These are phyloP conservation scores for Tephrocybe sp. DNA, from an alignment of 768 basidiomycete genomes.

Conservation along the genomic window DNA sequence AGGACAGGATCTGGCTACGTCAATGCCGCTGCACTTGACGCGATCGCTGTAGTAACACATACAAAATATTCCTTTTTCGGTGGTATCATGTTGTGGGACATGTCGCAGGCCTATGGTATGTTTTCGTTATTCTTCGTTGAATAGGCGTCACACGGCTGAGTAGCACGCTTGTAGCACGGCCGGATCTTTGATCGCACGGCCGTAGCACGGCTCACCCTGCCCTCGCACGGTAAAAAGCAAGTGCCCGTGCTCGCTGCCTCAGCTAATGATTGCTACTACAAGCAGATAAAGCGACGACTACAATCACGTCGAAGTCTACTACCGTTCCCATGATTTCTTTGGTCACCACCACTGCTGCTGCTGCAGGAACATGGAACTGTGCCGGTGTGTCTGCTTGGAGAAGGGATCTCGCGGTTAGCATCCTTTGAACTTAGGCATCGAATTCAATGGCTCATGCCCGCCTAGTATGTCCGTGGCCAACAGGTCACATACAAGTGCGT, in stretches of 20 bases:
- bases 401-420: constrained; percentile 36
- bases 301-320: constrained; percentile 21
- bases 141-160: too few species aligned
- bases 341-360: constrained; percentile 9
- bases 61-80: constrained; percentile 56
- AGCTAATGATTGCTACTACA: constrained; percentile 43
- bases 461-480: constrained; percentile 43
- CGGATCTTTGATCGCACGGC: too few species aligned
- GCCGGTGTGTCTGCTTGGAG: constrained; percentile 42
- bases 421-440: background rate
- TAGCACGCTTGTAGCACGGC: too few species aligned
- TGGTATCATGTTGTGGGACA: constrained; percentile 47
- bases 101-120: constrained; percentile 39
- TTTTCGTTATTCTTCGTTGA: too few species aligned
- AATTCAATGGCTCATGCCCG: background rate
- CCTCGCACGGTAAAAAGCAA: too few species aligned
- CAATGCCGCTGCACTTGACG: constrained; percentile 40
- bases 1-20: constrained; percentile 59
- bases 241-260: too few species aligned
- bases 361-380: constrained; percentile 32
- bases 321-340: constrained; percentile 6
- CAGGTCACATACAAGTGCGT: constrained; percentile 39
- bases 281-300: constrained; percentile 42
- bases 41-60: constrained; percentile 39
- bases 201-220: too few species aligned